Conservation (phyloP, 345 rosid species). For the Lepidium africanum region DNA sequence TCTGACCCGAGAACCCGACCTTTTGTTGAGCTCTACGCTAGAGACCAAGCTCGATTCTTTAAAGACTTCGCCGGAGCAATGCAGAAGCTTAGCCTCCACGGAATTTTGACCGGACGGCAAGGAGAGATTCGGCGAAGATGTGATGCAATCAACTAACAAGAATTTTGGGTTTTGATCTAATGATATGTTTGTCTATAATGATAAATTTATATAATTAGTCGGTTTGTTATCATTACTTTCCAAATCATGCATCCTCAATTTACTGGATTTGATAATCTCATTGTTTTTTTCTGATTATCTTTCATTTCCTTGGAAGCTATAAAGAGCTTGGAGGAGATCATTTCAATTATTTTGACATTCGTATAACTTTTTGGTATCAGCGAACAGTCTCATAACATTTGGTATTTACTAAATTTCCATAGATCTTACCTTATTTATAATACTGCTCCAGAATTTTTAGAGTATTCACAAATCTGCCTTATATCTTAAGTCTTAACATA, state of each 20-base stretch:
- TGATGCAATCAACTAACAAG: slow-evolving; percentile 37
- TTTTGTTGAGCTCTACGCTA: slow-evolving; percentile 63
- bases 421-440: background rate
- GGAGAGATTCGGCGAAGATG: slow-evolving; percentile 93
- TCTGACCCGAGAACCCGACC: slow-evolving; percentile 52
- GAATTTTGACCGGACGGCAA: slow-evolving; percentile 63
- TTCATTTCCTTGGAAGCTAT: no score
- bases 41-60: slow-evolving; percentile 54
- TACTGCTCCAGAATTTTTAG: no score
- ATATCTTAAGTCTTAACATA: background rate
- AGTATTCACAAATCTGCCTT: background rate
- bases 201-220: no score
- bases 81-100: slow-evolving; percentile 68
- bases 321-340: no score
- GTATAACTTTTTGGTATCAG: background rate
- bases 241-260: no score
- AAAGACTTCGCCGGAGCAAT: slow-evolving; percentile 62
- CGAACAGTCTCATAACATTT: background rate
- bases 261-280: no score
- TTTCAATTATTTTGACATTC: no score
- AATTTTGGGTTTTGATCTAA: no score
- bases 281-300: no score
- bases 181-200: no score
- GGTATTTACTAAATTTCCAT: background rate
- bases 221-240: no score